phyloP scores from a whole-genome alignment of 441 rosid species.

The Erodium moschatum region DNA sequence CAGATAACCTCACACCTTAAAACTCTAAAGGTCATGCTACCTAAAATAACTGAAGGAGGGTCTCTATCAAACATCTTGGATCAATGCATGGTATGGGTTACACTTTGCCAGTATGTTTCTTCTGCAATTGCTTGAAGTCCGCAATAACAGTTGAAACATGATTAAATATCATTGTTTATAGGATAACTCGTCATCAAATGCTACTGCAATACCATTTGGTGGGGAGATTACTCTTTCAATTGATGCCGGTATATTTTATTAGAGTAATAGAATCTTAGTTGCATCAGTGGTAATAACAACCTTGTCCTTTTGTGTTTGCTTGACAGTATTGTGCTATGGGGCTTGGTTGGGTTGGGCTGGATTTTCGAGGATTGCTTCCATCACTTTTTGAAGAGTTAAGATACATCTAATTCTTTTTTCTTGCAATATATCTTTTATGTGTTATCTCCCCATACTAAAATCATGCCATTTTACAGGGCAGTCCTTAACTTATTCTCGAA shows the following conservation, averaged over 20 bases:
- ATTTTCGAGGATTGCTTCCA: conserved; percentile 88
- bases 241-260: background rate
- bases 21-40: conserved; percentile 84
- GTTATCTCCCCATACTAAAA: conserved; percentile 9
- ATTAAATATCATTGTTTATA: background rate
- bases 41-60: conserved; percentile 90
- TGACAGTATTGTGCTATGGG: conserved; percentile 89
- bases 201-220: background rate
- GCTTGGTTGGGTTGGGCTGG: conserved; percentile 88
- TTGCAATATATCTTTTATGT: background rate
- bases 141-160: background rate
- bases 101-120: background rate
- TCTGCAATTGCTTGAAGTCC: conserved; percentile 12
- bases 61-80: conserved; percentile 85
- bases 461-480: conserved; percentile 44
- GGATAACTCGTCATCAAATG: background rate
- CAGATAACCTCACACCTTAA: conserved; percentile 89
- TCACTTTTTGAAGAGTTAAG: conserved; percentile 79
- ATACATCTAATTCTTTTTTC: conserved; percentile 6
- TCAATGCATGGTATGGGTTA: conserved; percentile 70
- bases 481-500: conserved; percentile 80
- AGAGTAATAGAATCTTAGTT: conserved; percentile 8
- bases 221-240: too few species aligned
- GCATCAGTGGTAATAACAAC: conserved; percentile 16
- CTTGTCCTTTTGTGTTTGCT: conserved; percentile 22